Base-by-base conservation (phyloP, 169 alveolate species). In the Plasmodium yoelii region DNA sequence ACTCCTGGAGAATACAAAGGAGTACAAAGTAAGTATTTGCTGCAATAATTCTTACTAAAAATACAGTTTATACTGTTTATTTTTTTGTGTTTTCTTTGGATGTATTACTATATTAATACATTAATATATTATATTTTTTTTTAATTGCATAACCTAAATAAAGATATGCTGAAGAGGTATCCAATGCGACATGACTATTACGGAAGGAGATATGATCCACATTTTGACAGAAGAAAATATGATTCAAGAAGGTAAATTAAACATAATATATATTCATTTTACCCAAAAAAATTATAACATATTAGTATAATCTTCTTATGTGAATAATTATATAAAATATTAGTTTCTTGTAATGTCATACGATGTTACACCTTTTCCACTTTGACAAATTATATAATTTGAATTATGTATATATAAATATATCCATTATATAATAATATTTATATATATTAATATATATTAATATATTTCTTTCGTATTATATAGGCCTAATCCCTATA, bases 1-100 rank as follows among this genome's bases (percentile, higher is more conserved):
- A 80, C 90, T 19, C 90, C 90, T 26, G 90, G 90, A 28, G 82
- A 80, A 46, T 80, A 80, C 53, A 80, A 80, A 26, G 90, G 90
- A 80, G 44, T 67, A 28, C 77, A 80, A 64, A 80, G 90, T 80
- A 80, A 22, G 57, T 7, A 60, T 47, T 59, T 49, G 44, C 19
- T 24, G 24, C 12, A 12, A 34, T 12, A 18, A 53, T 13, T 34
- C 42, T 46, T n/a, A 1, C 10, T n/a, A 24, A 18, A 18, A n/a
- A 70, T 70, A 24, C 28, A 70, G 0, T 22, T 24, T 10, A 10
- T 10, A 10, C 10, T 42, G 59, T 0, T 39, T 42, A n/a, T 65
- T 39, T 28, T 57, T 69, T 1, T 49, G 8, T 51, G 28, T 68
- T 5, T 46, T 44, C 22, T 44, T 68, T 55, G 59, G 28, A 68